phyloP scores from a whole-genome alignment of 2,329 filamentous ascomycete genomes.

The Nannizzia gypsea region DNA sequence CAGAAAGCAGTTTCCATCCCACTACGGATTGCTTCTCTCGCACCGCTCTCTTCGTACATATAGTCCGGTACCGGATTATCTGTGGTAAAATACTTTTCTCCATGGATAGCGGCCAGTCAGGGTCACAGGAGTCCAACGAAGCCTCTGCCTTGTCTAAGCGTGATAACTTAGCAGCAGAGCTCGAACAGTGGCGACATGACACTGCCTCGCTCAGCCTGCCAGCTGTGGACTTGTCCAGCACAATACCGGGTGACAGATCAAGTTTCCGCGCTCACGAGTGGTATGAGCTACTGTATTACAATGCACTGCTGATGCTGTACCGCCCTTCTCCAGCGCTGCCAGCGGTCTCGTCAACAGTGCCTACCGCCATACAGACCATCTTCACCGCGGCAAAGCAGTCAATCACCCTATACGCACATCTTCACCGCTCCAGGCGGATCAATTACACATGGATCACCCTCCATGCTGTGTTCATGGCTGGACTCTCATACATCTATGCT shows the following conservation, averaged over 20 bases:
- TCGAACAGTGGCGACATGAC: conserved; percentile 19
- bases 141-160: conserved; percentile 7
- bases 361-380: conserved; percentile 25
- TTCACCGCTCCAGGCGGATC: conserved; percentile 36
- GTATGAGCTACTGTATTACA: conserved; percentile 36
- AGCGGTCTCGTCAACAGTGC: conserved; percentile 19
- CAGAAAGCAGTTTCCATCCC: conserved; percentile 10
- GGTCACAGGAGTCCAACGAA: conserved; percentile 2
- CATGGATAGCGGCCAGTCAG: conserved; percentile 19
- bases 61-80: conserved; percentile 31
- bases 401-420: conserved; percentile 34
- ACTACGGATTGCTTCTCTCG: conserved; percentile 12
- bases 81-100: conserved; percentile 31
- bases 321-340: conserved; percentile 29
- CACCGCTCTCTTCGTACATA: conserved; percentile 28
- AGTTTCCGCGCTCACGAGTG: conserved; percentile 34
- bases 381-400: conserved; percentile 31
- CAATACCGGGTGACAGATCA: conserved; percentile 21
- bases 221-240: conserved; percentile 11
- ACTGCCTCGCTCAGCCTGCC: conserved; percentile 11
- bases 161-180: conserved; percentile 9
- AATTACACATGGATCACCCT: conserved; percentile 41
- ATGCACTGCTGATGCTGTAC: conserved; percentile 34
- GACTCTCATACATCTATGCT: conserved; percentile 36
- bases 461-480: conserved; percentile 39